Conservation (phyloP, 345 rosid species). For the Garcia nutans region DNA sequence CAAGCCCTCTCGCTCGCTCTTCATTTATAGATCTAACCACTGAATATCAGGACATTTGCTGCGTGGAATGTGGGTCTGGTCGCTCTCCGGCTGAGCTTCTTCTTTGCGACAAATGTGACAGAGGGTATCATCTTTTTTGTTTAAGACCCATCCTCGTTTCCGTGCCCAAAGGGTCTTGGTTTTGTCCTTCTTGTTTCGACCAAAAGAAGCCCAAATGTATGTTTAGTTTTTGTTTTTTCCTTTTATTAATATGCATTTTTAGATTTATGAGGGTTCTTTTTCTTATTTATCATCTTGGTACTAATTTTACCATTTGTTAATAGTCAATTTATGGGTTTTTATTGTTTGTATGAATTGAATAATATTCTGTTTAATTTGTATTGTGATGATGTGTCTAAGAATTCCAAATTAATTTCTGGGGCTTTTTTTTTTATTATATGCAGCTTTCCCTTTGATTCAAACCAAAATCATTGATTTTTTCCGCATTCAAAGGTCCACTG, state of each 20-base stretch:
- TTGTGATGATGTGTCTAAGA: not conserved
- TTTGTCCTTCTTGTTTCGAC: slow-evolving; percentile 29
- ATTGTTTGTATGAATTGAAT: not conserved
- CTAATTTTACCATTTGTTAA: too few species aligned
- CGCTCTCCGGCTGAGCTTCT: slow-evolving; percentile 27
- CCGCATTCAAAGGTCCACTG: slow-evolving; percentile 23
- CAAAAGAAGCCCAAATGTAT: slow-evolving; percentile 19
- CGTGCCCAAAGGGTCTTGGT: slow-evolving; percentile 34
- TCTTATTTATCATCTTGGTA: not conserved
- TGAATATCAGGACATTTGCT: slow-evolving; percentile 6
- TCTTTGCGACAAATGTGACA: slow-evolving; percentile 28
- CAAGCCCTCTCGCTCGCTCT: slow-evolving; percentile 1
- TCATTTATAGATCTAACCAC: not conserved
- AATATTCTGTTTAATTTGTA: not conserved
- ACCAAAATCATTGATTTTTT: slow-evolving; percentile 38
- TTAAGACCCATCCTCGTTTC: slow-evolving; percentile 27
- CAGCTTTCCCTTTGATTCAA: slow-evolving; percentile 36
- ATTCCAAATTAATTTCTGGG: not conserved
- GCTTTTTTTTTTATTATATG: not conserved
- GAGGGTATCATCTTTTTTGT: slow-evolving; percentile 31
- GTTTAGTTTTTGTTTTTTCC: not conserved
- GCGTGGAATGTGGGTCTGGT: slow-evolving; percentile 26
- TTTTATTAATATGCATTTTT: not conserved
- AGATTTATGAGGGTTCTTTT: not conserved
- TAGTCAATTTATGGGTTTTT: not conserved